Evolutionary conservation across 2,329 filamentous ascomycete genomes (phyloP), one percentile per base, ranked within the genome.

Genomic region (Fusarium brachygibbosum): DNA sequence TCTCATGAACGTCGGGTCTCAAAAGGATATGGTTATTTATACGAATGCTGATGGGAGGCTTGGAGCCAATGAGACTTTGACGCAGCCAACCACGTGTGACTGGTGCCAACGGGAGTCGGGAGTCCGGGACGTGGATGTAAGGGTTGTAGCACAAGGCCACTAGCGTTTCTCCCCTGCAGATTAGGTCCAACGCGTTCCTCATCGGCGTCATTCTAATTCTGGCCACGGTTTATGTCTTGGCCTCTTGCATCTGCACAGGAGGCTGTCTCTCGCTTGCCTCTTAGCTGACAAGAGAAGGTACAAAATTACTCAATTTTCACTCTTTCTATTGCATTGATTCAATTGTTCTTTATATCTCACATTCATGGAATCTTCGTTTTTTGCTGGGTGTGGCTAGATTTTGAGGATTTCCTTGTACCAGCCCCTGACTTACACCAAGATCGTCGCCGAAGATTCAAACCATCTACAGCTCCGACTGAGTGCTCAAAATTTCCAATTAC

Each of bases 401-500:
- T 60, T 34, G 42, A 58, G 58, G 41, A 46, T 44, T 53, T 58
- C 40, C 38, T 49, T 58, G 34, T 44, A 61, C 40, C 28, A 16
- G 42, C 59, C 69, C 58, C 68, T 68, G 69, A 73, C 71, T 73
- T 71, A 71, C 58, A 74, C 60, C 57, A 32, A 31, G 49, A 54
- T 21, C 44, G 63, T 40, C 41, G 21, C 34, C 54, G 48, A 58
- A 48, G 54, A 34, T 40, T 34, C 35, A 21, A 53, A 53, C 45
- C 42, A 19, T 52, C 46, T 32, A 35, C 3, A 29, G n/a, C 14
- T 46, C 10, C 52, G 23, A 48, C 13, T 23, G 12, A 32, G 21
- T 45, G n/a, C 49, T 31, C 32, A 10, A 32, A 34, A 28, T 32
- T 29, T 21, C 28, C 50, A 19, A 38, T 51, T 38, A 8, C 40